A percentile compares a stretch with the other conserved stretches of the same genome.
Evolutionary conservation across 1,284 basidiomycete genomes (phyloP).

Genomic region (Microbotryum silenes-acaulis): DNA sequence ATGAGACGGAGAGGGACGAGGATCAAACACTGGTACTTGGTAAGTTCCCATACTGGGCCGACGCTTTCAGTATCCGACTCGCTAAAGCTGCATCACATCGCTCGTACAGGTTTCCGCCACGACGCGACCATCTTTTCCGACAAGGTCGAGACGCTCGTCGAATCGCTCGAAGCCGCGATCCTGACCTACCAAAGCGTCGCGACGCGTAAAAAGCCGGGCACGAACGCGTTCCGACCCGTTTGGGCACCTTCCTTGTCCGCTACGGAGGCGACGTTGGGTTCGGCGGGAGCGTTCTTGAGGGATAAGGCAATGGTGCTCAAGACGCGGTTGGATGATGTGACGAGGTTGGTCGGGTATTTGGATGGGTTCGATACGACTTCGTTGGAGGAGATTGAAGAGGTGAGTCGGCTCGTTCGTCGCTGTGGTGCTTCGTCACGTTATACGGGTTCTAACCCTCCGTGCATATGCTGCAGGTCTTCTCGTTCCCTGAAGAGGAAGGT

Average conservation of each 20-base stretch:
- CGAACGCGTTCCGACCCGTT: constrained; percentile 35
- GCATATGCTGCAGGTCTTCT: constrained; percentile 5
- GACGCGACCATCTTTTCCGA: constrained; percentile 25
- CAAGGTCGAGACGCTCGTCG: constrained; percentile 24
- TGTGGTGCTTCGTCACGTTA: too few relatives aligned
- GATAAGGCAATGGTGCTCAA: constrained; percentile 55
- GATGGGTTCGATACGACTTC: constrained; percentile 52
- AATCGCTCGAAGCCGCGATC: constrained; percentile 29
- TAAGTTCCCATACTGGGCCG: constrained; percentile 35
- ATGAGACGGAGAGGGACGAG: constrained; percentile 59
- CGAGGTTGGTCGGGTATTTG: constrained; percentile 61
- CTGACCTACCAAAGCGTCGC: constrained; percentile 30
- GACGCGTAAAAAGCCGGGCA: constrained; percentile 24
- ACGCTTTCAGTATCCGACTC: neutral
- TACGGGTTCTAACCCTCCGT: neutral
- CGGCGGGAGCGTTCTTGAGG: constrained; percentile 61
- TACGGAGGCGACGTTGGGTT: constrained; percentile 53
- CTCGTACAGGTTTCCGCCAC: constrained; percentile 12
- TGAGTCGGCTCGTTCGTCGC: constrained; percentile 28
- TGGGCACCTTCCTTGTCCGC: constrained; percentile 26
- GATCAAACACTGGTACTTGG: constrained; percentile 52
- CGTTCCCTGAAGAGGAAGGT: constrained; percentile 18
- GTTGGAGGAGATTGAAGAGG: constrained; percentile 41
- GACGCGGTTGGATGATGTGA: constrained; percentile 57
- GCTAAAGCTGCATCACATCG: neutral